Evolutionary conservation across 805 yeast species (phyloP).

Genomic region (Yarrowia yakushimensis): DNA sequence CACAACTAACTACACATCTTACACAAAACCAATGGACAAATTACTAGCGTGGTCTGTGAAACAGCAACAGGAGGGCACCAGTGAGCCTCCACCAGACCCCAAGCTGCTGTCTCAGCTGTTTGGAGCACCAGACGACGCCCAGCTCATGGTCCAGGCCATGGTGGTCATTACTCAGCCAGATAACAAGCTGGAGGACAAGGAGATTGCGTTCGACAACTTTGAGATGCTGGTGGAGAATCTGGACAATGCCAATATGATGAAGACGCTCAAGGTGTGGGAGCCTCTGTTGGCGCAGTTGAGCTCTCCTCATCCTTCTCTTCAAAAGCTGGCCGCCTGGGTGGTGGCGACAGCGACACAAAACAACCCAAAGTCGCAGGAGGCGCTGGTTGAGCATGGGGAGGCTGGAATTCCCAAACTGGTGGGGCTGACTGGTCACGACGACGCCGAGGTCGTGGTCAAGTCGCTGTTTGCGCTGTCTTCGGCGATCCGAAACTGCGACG

Average conservation of each 20-base stretch:
- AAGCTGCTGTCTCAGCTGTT: slow-evolving; percentile 72
- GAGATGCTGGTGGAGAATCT: slow-evolving; percentile 91
- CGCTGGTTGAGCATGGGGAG: slow-evolving; percentile 42
- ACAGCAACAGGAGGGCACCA: slow-evolving; percentile 21
- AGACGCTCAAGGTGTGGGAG: slow-evolving; percentile 78
- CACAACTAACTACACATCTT: too few relatives aligned
- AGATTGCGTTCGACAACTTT: slow-evolving; percentile 80
- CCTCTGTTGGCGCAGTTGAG: slow-evolving; percentile 55
- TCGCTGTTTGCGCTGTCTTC: slow-evolving; percentile 76
- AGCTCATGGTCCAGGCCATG: slow-evolving; percentile 78
- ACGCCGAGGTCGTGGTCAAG: slow-evolving; percentile 45
- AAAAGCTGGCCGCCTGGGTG: slow-evolving; percentile 62
- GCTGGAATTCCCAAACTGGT: slow-evolving; percentile 36
- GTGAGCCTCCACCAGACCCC: slow-evolving; percentile 56
- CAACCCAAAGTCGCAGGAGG: slow-evolving; percentile 70
- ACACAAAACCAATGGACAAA: slow-evolving; percentile 17
- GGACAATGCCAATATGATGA: slow-evolving; percentile 92
- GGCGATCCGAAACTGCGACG: slow-evolving; percentile 62
- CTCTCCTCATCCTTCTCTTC: slow-evolving; percentile 45
- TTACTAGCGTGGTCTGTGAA: slow-evolving; percentile 24
- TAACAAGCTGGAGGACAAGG: slow-evolving; percentile 58
- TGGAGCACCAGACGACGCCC: slow-evolving; percentile 82
- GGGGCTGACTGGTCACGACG: slow-evolving; percentile 31
- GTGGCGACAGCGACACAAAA: slow-evolving; percentile 93
- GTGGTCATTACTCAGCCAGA: slow-evolving; percentile 55